phyloP scores from a whole-genome alignment of 2,329 filamentous ascomycete species.

The Fusarium burgessii region DNA sequence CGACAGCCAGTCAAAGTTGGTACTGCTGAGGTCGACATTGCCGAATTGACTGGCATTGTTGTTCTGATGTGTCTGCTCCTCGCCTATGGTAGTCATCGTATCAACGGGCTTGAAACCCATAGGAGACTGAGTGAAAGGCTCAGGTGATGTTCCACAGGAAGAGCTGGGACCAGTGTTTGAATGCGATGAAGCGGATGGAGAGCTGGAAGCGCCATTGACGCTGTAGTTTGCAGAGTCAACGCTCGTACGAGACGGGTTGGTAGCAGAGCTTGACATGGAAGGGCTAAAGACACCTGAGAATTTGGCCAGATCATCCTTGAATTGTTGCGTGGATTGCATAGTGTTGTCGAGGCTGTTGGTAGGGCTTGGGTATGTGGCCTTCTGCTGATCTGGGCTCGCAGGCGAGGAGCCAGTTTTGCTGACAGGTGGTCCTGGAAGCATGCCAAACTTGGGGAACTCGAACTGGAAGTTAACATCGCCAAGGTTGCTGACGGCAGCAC shows the following conservation, averaged over 20 bases:
- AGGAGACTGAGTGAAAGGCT: constrained; percentile 79
- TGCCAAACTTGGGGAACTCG: constrained; percentile 94
- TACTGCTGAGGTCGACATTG: constrained; percentile 58
- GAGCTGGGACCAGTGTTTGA: constrained; percentile 70
- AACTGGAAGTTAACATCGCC: constrained; percentile 90
- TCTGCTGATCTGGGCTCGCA: constrained; percentile 48
- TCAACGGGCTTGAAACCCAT: constrained; percentile 73
- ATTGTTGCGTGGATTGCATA: constrained; percentile 44
- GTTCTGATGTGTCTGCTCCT: constrained; percentile 65
- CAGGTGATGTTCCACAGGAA: constrained; percentile 82
- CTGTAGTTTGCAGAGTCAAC: constrained; percentile 64
- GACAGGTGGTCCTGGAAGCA: constrained; percentile 66
- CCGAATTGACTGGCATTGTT: constrained; percentile 52
- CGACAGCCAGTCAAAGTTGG: constrained; percentile 78
- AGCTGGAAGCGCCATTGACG: constrained; percentile 67
- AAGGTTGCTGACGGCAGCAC: constrained; percentile 67
- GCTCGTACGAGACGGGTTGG: constrained; percentile 62
- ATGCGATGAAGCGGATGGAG: constrained; percentile 72
- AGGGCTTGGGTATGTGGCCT: constrained; percentile 42
- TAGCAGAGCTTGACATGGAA: constrained; percentile 59
- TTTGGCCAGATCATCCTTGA: constrained; percentile 65
- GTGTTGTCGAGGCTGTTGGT: constrained; percentile 48
- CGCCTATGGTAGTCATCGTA: constrained; percentile 73
- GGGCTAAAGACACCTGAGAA: constrained; percentile 71
- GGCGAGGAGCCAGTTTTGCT: constrained; percentile 50